Evolutionary conservation across 345 rosid species (phyloP), one percentile per base, ranked within the genome.

Genomic region (Ceriops zippeliana): DNA sequence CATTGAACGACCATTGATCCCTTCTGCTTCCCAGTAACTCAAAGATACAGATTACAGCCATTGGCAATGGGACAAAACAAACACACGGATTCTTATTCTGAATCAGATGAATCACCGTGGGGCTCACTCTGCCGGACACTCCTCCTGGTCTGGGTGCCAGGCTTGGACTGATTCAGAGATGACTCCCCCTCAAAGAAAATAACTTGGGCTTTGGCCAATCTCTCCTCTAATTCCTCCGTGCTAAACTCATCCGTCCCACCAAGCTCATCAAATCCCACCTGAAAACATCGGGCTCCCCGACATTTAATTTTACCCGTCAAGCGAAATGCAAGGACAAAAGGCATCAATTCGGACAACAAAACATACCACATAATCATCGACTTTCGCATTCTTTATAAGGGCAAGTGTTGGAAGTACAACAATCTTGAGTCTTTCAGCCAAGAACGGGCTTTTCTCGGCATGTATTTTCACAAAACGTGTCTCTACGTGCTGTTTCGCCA

Each of bases 401-500:
- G 96, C 98, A 68, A 96, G 90, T 16, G 99, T 96, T 0, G 99
- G 99, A 73, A 96, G 98, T 72, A 92, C 96, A 27, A 81, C 77
- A 26, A 96, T 92, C 89, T 89, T 96, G 32, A 96, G 93, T 77
- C 77, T 89, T 80, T 96, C 99, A 5, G 99, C 88, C 76, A 96
- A 83, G 60, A 92, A 96, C 6, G 98, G 98, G 79, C 97, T 96
- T 80, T 96, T 96, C 89, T 96, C 99, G 0, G 98, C 99, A n/a
- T 92, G 86, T 10, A 92, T 86, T 79, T 90, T 92, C 65, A 90
- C 89, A 73, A 96, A 96, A 28, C 96, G 97, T 3, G 98, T 96
- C 89, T 96, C 99, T 58, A 90, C 77, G 64, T 96, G 98, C 70
- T 86, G 92, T 87, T 90, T 89, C 28, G 98, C 93, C 79, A 96